Conservation (phyloP, 176 grass and related monocot genomes). For the Oryza glaberrima region DNA sequence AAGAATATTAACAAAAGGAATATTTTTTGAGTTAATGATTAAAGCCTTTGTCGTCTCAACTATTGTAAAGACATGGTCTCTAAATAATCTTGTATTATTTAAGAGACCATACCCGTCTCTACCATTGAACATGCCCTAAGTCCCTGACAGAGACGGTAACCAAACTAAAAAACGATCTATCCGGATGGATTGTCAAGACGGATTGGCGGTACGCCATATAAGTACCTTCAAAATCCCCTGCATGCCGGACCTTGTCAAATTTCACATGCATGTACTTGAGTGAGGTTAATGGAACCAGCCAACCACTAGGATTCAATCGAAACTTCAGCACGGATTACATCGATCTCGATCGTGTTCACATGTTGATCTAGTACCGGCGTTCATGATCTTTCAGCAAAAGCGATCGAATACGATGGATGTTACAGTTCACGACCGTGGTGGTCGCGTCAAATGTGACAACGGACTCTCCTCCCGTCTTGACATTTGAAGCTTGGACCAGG, state of each 20-base stretch:
- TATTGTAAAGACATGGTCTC: too few species aligned
- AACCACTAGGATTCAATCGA: constrained; percentile 8
- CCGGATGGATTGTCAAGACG: neutral
- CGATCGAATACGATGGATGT: constrained; percentile 19
- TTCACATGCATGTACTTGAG: neutral
- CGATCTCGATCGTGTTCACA: constrained; percentile 10
- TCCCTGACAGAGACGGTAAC: constrained; percentile 30
- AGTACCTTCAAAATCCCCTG: neutral
- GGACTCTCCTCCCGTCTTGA: constrained; percentile 13
- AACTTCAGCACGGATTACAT: constrained; percentile 4
- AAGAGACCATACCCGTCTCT: too few species aligned
- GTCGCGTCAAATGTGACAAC: constrained; percentile 46
- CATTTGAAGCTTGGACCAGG: constrained; percentile 23
- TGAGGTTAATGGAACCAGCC: neutral
- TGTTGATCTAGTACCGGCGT: neutral
- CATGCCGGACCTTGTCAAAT: neutral
- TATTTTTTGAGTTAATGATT: too few species aligned
- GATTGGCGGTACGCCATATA: neutral
- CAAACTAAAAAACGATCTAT: constrained; percentile 6
- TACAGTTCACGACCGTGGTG: neutral
- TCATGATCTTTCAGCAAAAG: neutral
- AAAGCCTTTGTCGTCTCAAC: too few species aligned
- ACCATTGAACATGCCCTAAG: neutral
- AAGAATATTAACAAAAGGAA: too few species aligned
- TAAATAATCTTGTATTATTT: too few species aligned